Evolutionary conservation across 2,329 filamentous ascomycete genomes (phyloP).

Genomic region (Xylaria digitata): DNA sequence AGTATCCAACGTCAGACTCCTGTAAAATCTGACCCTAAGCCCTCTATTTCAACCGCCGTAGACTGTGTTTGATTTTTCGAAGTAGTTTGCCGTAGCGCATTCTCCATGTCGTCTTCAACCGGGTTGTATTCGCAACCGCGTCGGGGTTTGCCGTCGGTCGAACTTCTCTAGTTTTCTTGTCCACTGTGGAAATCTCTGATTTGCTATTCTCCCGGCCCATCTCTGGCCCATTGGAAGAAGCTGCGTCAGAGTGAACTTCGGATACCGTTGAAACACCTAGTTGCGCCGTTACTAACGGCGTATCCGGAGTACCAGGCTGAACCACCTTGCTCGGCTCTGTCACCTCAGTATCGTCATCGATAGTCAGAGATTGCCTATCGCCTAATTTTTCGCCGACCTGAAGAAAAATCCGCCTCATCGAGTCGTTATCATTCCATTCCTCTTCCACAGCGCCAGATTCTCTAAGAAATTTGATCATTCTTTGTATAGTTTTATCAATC

Average conservation of each 20-base stretch:
- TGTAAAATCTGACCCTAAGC: background rate
- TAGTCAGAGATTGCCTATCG: background rate
- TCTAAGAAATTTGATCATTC: conserved; percentile 27
- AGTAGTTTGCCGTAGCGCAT: background rate
- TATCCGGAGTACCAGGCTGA: background rate
- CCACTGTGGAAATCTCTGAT: background rate
- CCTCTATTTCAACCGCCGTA: background rate
- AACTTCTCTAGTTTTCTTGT: background rate
- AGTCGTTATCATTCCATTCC: conserved; percentile 11
- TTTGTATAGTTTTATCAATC: conserved; percentile 6
- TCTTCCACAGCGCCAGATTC: conserved; percentile 28
- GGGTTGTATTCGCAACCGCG: too few relatives aligned
- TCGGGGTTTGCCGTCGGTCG: background rate
- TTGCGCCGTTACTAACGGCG: background rate
- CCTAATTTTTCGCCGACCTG: background rate
- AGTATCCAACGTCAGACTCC: background rate
- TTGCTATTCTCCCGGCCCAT: background rate
- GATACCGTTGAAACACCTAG: background rate
- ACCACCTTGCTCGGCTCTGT: background rate
- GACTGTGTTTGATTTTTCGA: background rate
- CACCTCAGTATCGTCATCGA: background rate
- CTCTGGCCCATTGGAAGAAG: background rate
- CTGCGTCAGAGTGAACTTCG: background rate
- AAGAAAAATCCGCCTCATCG: background rate
- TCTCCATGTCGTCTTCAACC: background rate